Percentiles rank a stretch among this genome's conserved stretches.
Evolutionary conservation across 2,329 filamentous ascomycete species (phyloP).

Genomic region (Exophiala spinifera): DNA sequence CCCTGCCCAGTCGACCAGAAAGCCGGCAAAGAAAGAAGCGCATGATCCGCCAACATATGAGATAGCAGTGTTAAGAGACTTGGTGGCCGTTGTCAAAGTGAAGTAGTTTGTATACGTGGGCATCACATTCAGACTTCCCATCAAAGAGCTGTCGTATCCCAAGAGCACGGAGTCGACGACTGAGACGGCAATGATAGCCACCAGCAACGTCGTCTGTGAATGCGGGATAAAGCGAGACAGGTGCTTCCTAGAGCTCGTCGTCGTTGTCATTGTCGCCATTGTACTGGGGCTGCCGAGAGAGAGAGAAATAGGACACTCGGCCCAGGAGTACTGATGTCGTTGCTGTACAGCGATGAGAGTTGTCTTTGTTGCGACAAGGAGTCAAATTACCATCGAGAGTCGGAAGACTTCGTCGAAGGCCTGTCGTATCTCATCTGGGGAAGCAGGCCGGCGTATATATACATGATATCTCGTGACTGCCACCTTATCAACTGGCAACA

Average conservation of each 20-base stretch:
- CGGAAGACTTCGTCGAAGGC: too few relatives aligned
- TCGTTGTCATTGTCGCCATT: too few relatives aligned
- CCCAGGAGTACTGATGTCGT: too few relatives aligned
- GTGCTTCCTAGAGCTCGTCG: not conserved
- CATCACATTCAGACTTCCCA: constrained; percentile 39
- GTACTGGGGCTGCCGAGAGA: too few relatives aligned
- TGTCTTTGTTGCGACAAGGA: too few relatives aligned
- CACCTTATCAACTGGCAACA: too few relatives aligned
- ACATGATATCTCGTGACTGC: too few relatives aligned
- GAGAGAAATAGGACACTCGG: too few relatives aligned
- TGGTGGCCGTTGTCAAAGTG: constrained; percentile 34
- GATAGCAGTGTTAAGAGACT: constrained; percentile 33
- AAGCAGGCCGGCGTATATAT: too few relatives aligned
- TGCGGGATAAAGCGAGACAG: constrained; percentile 9
- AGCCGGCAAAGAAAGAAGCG: constrained; percentile 25
- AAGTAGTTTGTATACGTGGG: constrained; percentile 36
- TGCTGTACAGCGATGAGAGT: too few relatives aligned
- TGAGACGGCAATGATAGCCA: constrained; percentile 28
- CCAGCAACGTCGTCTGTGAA: constrained; percentile 8
- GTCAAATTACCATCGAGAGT: too few relatives aligned
- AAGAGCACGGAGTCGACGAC: constrained; percentile 32
- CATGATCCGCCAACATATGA: constrained; percentile 31
- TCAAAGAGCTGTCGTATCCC: constrained; percentile 36
- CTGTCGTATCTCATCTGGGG: too few relatives aligned
- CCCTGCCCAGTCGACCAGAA: constrained; percentile 30